Base-by-base conservation (phyloP, 148 eudicot genomes). In the Rhododendron ferrugineum region DNA sequence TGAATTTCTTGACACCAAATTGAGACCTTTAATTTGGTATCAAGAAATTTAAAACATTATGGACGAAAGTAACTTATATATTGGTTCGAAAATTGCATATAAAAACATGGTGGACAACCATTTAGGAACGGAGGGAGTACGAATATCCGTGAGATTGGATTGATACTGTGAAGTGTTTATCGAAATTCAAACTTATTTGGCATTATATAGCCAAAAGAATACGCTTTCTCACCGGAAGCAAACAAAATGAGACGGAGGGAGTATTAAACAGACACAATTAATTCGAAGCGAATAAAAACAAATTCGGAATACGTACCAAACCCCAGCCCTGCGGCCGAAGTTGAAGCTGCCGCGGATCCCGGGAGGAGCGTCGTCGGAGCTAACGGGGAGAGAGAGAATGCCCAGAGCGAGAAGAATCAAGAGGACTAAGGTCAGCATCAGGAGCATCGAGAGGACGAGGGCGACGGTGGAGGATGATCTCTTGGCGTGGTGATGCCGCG, bases 361-460 rank as follows among this genome's bases (percentile, higher is more conserved):
- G 8, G 75, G 82, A 14, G 84, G 64, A 5, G 86, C 93, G 52
- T 91, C 91, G 82, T 91, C 91, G 82, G 92, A 87, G 73, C 86
- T 87, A 50, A 90, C 89, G 30, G 99, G 99, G 30, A 96, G 95
- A 84, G 94, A 93, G 79, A 96, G 90, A 49, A 96, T 95, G 26
- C 99, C 99, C 13, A 96, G 93, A 73, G 96, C 96, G 60, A 96
- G 93, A 79, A 96, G 98, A 84, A 96, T 83, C 37, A 95, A 85
- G 16, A 96, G 88, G 1, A 94, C 83, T 94, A 64, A 64, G 72
- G 32, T 10, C 2, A 64, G 32, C 72, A 64, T 64, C 13, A 64
- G 72, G 26, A 64, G 72, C 72, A 64, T 64, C 14, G 72, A 64
- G 32, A 64, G 72, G 72, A 64, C 72, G 72, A 64, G 72, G 32